Conservation (phyloP, 352 stramenopile genomes). For the Phytopythium helicoides region DNA sequence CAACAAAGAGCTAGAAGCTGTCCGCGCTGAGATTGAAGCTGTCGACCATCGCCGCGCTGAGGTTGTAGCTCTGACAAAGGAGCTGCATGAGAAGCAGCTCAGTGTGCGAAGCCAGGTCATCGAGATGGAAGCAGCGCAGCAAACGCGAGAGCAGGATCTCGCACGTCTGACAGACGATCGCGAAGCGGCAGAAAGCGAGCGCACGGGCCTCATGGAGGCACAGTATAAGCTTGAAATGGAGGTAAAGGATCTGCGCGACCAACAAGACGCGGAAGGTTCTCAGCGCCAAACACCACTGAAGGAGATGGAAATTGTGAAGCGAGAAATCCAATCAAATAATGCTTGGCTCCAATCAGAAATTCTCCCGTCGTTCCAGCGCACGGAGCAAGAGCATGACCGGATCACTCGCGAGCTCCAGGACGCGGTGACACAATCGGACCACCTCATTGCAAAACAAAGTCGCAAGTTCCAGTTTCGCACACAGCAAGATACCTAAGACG, state of each 20-base stretch:
- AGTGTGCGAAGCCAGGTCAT: conserved; percentile 49
- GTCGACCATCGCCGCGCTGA: conserved; percentile 67
- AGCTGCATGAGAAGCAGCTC: conserved; percentile 73
- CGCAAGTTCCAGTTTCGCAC: conserved; percentile 94
- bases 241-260: conserved; percentile 69
- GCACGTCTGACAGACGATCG: conserved; percentile 44
- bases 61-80: conserved; percentile 42
- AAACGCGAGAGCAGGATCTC: conserved; percentile 49
- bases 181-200: conserved; percentile 62
- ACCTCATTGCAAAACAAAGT: conserved; percentile 96
- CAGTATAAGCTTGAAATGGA: conserved; percentile 83
- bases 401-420: conserved; percentile 71
- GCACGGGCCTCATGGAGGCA: conserved; percentile 72
- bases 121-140: conserved; percentile 41
- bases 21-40: conserved; percentile 54
- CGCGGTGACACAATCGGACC: conserved; percentile 67
- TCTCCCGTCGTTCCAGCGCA: conserved; percentile 46
- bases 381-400: conserved; percentile 76
- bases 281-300: conserved; percentile 46
- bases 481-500: conserved; percentile 85
- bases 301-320: conserved; percentile 50
- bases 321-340: conserved; percentile 51
- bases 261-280: conserved; percentile 39
- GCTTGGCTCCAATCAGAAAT: conserved; percentile 49
- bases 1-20: conserved; percentile 81